A percentile compares a stretch with the other conserved stretches of the same genome.
Evolutionary conservation across 2,329 filamentous ascomycete genomes (phyloP).

Genomic region (Aureobasidium sp.): DNA sequence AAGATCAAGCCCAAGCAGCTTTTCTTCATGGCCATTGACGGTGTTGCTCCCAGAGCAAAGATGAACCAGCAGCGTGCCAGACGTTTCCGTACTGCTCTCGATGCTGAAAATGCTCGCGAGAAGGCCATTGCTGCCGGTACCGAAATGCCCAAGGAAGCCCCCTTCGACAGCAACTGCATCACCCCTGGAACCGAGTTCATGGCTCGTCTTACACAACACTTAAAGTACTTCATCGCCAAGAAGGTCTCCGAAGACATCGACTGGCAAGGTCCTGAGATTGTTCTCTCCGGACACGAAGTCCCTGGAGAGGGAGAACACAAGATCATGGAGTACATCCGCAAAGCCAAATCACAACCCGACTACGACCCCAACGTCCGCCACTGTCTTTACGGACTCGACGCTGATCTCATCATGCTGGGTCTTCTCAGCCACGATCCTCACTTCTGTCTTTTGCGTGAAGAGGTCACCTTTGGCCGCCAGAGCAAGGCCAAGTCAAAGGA

Average conservation of each 20-base stretch:
- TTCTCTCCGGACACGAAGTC: conserved; percentile 94
- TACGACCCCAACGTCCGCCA: conserved; percentile 93
- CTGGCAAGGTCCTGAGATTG: conserved; percentile 95
- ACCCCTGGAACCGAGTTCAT: conserved; percentile 97
- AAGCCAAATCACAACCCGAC: conserved; percentile 87
- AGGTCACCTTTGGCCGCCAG: conserved; percentile 91
- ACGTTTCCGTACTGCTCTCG: conserved; percentile 88
- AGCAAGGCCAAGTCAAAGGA: conserved; percentile 88
- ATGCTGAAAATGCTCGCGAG: conserved; percentile 81
- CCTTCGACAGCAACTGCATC: conserved; percentile 99
- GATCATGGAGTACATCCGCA: conserved; percentile 99
- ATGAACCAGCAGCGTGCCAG: conserved; percentile 99
- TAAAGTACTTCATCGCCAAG: conserved; percentile 98
- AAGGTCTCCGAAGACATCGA: conserved; percentile 95
- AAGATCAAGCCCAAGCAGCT: conserved; percentile 98
- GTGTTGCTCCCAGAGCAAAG: conserved; percentile 93
- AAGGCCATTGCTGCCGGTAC: conserved; percentile 85
- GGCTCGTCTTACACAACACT: conserved; percentile 86
- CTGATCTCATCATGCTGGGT: conserved; percentile 97
- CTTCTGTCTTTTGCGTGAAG: conserved; percentile 93
- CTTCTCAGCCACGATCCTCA: conserved; percentile 96
- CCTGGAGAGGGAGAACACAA: conserved; percentile 98
- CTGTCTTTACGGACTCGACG: conserved; percentile 94
- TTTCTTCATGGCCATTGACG: conserved; percentile 99
- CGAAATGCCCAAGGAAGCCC: conserved; percentile 88